phyloP scores from a whole-genome alignment of 1,284 basidiomycete species.

The Microbotryum saponariae region DNA sequence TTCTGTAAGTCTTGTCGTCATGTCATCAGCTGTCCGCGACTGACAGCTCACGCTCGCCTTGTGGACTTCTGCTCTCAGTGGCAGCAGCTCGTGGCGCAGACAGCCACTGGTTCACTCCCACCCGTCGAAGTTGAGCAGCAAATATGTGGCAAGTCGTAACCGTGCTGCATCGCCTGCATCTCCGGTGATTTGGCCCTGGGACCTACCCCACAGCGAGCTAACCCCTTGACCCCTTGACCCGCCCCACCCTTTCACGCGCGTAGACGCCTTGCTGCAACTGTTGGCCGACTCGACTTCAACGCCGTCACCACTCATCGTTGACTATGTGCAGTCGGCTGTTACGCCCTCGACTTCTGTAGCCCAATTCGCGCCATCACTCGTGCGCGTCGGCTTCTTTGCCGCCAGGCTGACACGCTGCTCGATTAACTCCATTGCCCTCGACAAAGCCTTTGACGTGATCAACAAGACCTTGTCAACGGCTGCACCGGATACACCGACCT shows the following conservation, averaged over 20 bases:
- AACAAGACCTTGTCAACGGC: background rate
- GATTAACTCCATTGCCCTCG: background rate
- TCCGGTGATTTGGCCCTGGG: no score
- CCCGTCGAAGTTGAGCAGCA: background rate
- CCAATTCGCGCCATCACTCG: background rate
- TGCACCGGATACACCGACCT: background rate
- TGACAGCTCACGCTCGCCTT: background rate
- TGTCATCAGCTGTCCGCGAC: background rate
- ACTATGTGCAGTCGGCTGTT: background rate
- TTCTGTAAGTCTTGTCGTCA: background rate
- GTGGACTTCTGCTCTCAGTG: background rate
- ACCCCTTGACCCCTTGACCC: no score
- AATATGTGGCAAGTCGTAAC: background rate
- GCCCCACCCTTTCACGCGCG: no score
- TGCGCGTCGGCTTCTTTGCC: slow-evolving; percentile 4
- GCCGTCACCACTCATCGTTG: background rate
- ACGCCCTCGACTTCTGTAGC: background rate
- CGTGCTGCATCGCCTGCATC: no score
- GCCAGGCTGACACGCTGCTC: background rate
- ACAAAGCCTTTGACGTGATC: slow-evolving; percentile 5
- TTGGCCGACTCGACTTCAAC: background rate
- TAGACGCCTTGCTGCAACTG: no score
- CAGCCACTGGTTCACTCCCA: background rate
- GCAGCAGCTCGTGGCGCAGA: background rate
- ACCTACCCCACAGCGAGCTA: no score